These are phyloP conservation scores for Perkinsus marinus DNA, from an alignment of 169 alveolate genomes.

Conservation along the genomic window DNA sequence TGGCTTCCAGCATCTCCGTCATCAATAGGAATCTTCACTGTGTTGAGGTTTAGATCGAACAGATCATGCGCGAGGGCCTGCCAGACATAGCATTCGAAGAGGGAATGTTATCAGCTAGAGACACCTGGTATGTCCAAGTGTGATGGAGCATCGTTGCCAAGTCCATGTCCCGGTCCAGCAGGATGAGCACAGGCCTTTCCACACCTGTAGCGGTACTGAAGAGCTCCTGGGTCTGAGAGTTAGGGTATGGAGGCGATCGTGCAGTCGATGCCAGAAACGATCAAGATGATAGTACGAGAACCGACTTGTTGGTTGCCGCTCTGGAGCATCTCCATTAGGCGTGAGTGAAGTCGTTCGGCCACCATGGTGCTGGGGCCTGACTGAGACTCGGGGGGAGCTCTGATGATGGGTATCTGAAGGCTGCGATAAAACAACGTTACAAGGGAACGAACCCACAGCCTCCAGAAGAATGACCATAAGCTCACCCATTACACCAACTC, in stretches of 20 bases:
- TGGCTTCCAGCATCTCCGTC: neutral
- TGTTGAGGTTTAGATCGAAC: neutral
- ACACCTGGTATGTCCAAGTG: slow-evolving; percentile 40
- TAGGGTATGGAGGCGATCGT: no score
- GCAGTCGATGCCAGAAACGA: no score
- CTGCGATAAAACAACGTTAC: neutral
- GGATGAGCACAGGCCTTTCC: slow-evolving; percentile 27
- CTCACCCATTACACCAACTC: neutral
- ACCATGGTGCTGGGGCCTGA: slow-evolving; percentile 22
- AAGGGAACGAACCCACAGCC: neutral
- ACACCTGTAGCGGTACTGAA: slow-evolving; percentile 6
- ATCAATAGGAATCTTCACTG: slow-evolving; percentile 4
- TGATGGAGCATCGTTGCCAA: slow-evolving; percentile 34
- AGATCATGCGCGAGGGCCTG: slow-evolving; percentile 8
- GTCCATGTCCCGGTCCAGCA: slow-evolving; percentile 33
- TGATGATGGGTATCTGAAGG: slow-evolving; percentile 12
- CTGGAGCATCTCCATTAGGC: slow-evolving; percentile 14
- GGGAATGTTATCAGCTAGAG: neutral
- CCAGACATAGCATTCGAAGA: slow-evolving; percentile 9
- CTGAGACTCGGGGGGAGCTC: slow-evolving; percentile 16
- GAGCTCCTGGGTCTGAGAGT: slow-evolving; percentile 2
- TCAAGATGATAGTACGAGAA: no score
- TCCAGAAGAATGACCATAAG: neutral
- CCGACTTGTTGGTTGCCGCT: slow-evolving; percentile 1
- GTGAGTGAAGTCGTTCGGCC: slow-evolving; percentile 25